These are phyloP conservation scores for Diaporthe velutina DNA, from an alignment of 2,329 filamentous ascomycete genomes.

Conservation along the genomic window DNA sequence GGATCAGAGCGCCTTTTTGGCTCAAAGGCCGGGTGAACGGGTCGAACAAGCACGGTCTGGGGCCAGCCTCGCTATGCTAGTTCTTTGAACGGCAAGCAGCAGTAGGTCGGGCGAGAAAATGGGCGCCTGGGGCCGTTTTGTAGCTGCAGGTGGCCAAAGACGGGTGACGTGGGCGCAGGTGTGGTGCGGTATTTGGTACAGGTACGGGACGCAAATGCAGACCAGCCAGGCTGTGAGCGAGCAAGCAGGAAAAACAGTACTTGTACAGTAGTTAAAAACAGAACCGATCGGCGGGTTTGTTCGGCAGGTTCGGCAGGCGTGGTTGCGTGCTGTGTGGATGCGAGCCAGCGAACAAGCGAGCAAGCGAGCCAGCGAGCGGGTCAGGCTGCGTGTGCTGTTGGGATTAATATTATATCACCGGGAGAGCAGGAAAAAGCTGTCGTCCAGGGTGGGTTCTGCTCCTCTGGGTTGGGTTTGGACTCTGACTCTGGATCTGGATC, in stretches of 20 bases:
- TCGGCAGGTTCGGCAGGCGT: constrained; percentile 32
- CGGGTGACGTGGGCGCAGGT: constrained; percentile 24
- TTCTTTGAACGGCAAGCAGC: constrained; percentile 27
- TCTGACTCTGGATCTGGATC: constrained; percentile 5
- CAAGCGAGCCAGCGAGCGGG: constrained; percentile 22
- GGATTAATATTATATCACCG: constrained; percentile 9
- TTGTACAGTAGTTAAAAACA: constrained; percentile 21
- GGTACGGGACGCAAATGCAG: constrained; percentile 14
- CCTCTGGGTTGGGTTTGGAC: constrained; percentile 5
- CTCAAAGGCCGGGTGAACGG: constrained; percentile 22
- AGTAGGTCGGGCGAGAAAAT: constrained; percentile 1
- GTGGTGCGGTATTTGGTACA: constrained; percentile 20
- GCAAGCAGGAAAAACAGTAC: neutral
- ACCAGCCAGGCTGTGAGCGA: constrained; percentile 1
- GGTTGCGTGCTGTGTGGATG: constrained; percentile 13
- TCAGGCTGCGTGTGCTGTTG: constrained; percentile 5
- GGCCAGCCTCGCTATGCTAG: constrained; percentile 24
- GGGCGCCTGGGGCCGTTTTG: constrained; percentile 31
- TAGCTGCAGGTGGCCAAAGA: constrained; percentile 30
- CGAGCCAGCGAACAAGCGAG: neutral
- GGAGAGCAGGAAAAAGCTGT: neutral
- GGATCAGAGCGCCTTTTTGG: neutral
- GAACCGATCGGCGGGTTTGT: constrained; percentile 20
- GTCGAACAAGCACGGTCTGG: constrained; percentile 30
- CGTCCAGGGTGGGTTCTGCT: neutral